Evolutionary conservation across 345 rosid genomes (phyloP), one percentile per base, ranked within the genome.

Genomic region (Lepidium africanum): DNA sequence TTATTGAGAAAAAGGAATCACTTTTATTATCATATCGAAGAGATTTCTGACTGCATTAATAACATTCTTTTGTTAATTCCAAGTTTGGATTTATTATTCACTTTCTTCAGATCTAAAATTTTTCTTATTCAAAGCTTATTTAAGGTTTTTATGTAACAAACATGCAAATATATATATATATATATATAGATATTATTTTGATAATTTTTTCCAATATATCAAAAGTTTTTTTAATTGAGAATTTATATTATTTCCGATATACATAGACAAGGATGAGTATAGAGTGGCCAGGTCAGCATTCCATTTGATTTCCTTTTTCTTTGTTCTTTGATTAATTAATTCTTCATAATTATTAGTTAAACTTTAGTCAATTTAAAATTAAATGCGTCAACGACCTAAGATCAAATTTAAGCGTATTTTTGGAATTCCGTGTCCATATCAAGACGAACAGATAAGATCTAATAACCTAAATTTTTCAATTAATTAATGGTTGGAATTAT

Each of bases 271-370:
- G 50, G 33, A 71, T 54, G 63, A 43, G 10, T 27, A 38, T 37
- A 30, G 36, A 57, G 39, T 48, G 16, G 69, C 65, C 65, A 63
- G 59, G 19, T 56, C 76, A 48, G 71, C 65, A 64, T 64, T 56
- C 76, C 71, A 64, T 48, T 72, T 65, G 50, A 63, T 23, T 30
- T 9, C 19, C 11, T 21, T 10, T 40, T 21, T 5, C 19, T 49
- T 37, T 8, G 15, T 50, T 39, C 32, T 10, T 46, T 8, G 10
- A 8, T 47, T 36, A 17, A n/a, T 23, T 13, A 58, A 27, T 16
- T 48, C 5, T 25, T 58, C 7, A 23, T 8, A 58, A 58, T 58
- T 16, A 55, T 57, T 25, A 59, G 5, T 3, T 9, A 19, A 49
- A 33, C 55, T 52, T 62, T 14, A 43, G 21, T 14, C 47, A 41